Base-by-base conservation (phyloP, 2,329 filamentous ascomycete genomes). In the Dothidotthia symphoricarpi region DNA sequence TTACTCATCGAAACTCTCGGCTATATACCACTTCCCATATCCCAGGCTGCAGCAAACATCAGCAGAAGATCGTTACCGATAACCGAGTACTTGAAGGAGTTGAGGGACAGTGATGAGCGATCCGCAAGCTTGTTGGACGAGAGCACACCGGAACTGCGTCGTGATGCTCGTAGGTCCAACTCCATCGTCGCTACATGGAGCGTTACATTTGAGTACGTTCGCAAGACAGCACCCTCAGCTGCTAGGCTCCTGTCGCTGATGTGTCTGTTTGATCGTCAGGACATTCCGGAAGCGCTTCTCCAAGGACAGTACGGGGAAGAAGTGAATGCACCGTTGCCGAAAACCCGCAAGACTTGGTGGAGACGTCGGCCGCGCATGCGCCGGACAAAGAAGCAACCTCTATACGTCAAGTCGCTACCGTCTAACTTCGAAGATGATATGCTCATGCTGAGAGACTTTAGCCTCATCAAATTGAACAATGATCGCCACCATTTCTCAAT, bases 221-320 rank as follows among this genome's bases (percentile, higher is more conserved):
- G 55, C 9, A 41, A 46, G 1, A 39, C 16, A 2, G 35, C 12
- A 14, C 41, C 41, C 0, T 26, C 59, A 4, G 73, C 73, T 8
- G 60, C 71, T 3, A 49, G 71, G 12, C 48, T 75, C 8, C 45
- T 76, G 0, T 70, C 69, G 1, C 57, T 75, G 9, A 58, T 58
- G 52, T 43, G 48, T 16, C 30, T 55, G 11, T 55, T 55, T 16
- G 30, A 53, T 31, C 36, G 37, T 3, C 44, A 48, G 22, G 39
- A 25, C 0, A 58, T 58, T 10, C 50, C 54, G 2, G 41, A 4
- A 69, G 29, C 39, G 4, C 39, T 59, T 4, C 45, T 59, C 15
- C n/a, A 28, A 1, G 4, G 31, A 36, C 24, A 32, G 41, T 29
- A 22, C 19, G 19, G 19, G 5, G 36, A 32, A 14, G 27, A 36